phyloP scores from a whole-genome alignment of 2,329 filamentous ascomycete genomes.

The Rachicladosporium sp. region DNA sequence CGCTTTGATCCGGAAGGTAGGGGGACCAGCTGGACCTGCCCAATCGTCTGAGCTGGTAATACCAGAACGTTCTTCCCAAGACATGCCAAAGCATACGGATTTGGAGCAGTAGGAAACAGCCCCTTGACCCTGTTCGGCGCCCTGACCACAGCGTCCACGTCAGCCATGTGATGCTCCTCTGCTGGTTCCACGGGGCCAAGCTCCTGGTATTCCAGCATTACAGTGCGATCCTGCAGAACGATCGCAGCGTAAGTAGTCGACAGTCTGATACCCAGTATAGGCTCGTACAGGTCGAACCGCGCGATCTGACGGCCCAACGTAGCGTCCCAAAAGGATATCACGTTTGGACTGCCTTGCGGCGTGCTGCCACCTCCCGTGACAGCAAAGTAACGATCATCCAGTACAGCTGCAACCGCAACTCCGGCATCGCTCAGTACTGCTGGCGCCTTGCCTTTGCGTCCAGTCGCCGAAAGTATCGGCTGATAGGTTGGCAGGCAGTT shows the following conservation, averaged over 20 bases:
- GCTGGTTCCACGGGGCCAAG: conserved; percentile 43
- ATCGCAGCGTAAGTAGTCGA: conserved; percentile 66
- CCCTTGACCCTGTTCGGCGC: conserved; percentile 30
- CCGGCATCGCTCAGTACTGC: conserved; percentile 9
- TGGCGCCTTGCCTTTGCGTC: conserved; percentile 1
- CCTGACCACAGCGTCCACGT: conserved; percentile 6
- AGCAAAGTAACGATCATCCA: conserved; percentile 52
- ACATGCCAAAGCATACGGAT: conserved; percentile 68
- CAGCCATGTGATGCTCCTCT: conserved; percentile 2
- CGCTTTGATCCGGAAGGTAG: conserved; percentile 68
- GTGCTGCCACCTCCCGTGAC: conserved; percentile 72
- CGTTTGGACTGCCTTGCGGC: conserved; percentile 18
- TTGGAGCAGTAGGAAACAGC: conserved; percentile 76
- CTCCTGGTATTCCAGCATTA: conserved; percentile 21
- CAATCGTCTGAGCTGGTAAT: conserved; percentile 75
- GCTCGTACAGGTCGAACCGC: conserved; percentile 65
- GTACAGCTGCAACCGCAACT: conserved; percentile 18
- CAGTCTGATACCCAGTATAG: conserved; percentile 68
- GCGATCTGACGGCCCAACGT: conserved; percentile 62
- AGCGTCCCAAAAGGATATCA: conserved; percentile 67
- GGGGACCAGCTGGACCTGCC: conserved; percentile 82
- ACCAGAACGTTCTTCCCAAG: conserved; percentile 61
- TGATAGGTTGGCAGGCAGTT: conserved; percentile 24
- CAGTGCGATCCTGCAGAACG: conserved; percentile 39
- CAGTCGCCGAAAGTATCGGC: conserved; percentile 6